Evolutionary conservation across 805 yeast species (phyloP).

Genomic region (Ogataea methanolica): DNA sequence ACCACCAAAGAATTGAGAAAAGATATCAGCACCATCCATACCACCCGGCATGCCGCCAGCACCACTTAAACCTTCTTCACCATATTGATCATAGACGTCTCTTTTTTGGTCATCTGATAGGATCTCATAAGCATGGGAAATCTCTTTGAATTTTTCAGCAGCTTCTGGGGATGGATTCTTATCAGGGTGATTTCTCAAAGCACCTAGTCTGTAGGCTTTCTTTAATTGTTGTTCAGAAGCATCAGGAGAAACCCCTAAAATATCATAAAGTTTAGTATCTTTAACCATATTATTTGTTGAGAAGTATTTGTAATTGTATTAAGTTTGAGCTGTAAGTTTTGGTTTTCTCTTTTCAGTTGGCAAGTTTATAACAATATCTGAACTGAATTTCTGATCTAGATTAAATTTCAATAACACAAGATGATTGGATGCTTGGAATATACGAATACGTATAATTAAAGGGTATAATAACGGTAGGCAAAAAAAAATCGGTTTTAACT

Average conservation of each 20-base stretch:
- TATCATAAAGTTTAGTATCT: constrained; percentile 74
- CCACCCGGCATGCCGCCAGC: constrained; percentile 61
- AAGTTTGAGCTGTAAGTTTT: too few species aligned
- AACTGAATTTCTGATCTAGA: too few species aligned
- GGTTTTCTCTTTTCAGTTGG: too few species aligned
- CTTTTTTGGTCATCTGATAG: constrained; percentile 85
- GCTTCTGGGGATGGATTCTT: constrained; percentile 84
- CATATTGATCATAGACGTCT: constrained; percentile 81
- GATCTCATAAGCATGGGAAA: constrained; percentile 84
- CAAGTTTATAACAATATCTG: too few species aligned
- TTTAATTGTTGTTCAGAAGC: constrained; percentile 71
- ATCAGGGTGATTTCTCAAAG: constrained; percentile 80
- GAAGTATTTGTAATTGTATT: too few species aligned
- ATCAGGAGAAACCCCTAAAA: constrained; percentile 63
- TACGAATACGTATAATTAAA: too few species aligned
- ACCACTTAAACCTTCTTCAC: constrained; percentile 87
- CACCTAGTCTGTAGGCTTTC: constrained; percentile 78
- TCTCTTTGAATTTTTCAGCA: constrained; percentile 91
- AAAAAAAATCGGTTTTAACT: too few species aligned
- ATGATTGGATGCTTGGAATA: too few species aligned
- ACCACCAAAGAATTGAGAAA: constrained; percentile 57
- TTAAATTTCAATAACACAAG: too few species aligned
- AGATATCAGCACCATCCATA: constrained; percentile 44
- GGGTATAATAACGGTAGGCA: too few species aligned
- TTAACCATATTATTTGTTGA: constrained; percentile 51